Percentiles rank a stretch among this genome's conserved stretches.
These are phyloP conservation scores for Colletotrichum simmondsii DNA, from an alignment of 2,329 filamentous ascomycete species.

Conservation along the genomic window DNA sequence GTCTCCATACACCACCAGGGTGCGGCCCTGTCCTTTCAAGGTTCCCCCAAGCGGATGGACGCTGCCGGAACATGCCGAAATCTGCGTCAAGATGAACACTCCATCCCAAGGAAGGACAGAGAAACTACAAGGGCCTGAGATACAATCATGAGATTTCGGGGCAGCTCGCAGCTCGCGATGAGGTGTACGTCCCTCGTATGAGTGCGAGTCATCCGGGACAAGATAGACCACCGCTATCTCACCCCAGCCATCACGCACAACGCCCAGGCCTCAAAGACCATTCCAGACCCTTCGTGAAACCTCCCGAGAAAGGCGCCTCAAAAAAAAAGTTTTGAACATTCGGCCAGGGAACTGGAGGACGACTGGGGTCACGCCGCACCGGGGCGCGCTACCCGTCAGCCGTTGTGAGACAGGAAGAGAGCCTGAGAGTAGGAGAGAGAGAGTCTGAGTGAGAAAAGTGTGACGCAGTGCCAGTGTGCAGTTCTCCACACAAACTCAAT, in stretches of 20 bases:
- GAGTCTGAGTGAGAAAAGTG: not conserved
- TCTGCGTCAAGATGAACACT: constrained; percentile 4
- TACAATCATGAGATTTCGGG: no score
- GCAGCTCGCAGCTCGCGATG: not conserved
- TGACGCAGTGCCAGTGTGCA: constrained; percentile 20
- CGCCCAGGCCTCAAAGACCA: not conserved
- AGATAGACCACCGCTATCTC: not conserved
- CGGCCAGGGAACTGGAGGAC: no score
- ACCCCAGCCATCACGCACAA: not conserved
- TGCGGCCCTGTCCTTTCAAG: constrained; percentile 4
- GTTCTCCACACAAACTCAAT: constrained; percentile 18
- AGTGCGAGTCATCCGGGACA: not conserved
- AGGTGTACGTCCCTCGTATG: not conserved
- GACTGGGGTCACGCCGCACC: not conserved
- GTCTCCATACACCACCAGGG: not conserved
- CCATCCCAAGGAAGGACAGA: not conserved
- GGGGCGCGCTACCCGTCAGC: constrained; percentile 19
- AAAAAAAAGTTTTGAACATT: not conserved
- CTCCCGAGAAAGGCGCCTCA: not conserved
- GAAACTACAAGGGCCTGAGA: not conserved
- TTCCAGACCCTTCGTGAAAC: constrained; percentile 27
- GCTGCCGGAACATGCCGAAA: constrained; percentile 7
- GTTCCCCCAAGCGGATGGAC: not conserved
- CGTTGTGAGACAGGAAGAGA: not conserved
- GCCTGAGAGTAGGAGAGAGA: not conserved